These are phyloP conservation scores for Candida rishiriensis DNA, from an alignment of 805 yeast species.

Conservation along the genomic window DNA sequence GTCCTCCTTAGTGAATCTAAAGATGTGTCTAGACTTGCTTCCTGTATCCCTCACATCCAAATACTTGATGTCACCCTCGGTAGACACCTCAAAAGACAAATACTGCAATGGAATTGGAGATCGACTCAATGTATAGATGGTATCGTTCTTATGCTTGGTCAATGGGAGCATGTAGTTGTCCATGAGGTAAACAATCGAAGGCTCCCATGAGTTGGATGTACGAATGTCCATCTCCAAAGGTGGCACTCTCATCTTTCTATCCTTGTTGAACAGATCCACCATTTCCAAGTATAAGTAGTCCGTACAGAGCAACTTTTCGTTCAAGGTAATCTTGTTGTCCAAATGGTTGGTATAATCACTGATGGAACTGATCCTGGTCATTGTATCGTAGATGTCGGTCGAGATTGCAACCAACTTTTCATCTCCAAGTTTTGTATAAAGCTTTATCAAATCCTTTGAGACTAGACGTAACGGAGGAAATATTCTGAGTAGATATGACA, in stretches of 20 bases:
- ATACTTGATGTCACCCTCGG: constrained; percentile 13
- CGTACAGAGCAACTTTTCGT: constrained; percentile 26
- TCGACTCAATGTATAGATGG: constrained; percentile 17
- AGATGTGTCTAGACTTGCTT: constrained; percentile 12
- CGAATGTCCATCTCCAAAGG: constrained; percentile 21
- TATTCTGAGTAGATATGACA: constrained; percentile 26
- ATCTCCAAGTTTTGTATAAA: constrained; percentile 19
- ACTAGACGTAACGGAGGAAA: constrained; percentile 28
- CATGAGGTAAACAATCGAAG: constrained; percentile 38
- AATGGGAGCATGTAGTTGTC: constrained; percentile 28
- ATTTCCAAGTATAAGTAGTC: constrained; percentile 27
- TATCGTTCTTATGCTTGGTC: constrained; percentile 12
- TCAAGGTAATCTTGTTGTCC: constrained; percentile 27
- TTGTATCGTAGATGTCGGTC: constrained; percentile 13
- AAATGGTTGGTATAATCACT: constrained; percentile 28
- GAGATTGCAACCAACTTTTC: constrained; percentile 9
- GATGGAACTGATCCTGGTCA: constrained; percentile 23
- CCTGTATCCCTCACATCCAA: constrained; percentile 22
- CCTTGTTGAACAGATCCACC: constrained; percentile 27
- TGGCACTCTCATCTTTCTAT: constrained; percentile 20
- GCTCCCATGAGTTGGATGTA: constrained; percentile 35
- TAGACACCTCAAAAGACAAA: constrained; percentile 11
- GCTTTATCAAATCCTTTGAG: constrained; percentile 19
- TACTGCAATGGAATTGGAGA: constrained; percentile 29
- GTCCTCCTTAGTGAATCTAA: constrained; percentile 18